Base-by-base conservation (phyloP, 495 filamentous ascomycete genomes). In the Letharia columbiana region DNA sequence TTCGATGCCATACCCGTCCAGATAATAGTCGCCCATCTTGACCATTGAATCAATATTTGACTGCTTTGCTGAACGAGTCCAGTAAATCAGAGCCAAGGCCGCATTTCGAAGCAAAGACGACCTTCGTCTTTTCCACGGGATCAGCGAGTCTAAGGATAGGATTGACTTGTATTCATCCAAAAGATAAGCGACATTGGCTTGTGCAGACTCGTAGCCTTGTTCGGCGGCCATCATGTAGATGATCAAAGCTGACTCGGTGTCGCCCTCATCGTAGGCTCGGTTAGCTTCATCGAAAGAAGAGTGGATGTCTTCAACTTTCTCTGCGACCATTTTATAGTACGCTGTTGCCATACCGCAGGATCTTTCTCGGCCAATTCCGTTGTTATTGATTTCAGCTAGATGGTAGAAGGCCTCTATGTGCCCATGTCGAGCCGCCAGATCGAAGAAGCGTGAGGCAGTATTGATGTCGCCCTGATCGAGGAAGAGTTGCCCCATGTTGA, bases 21-120 rank as follows among this genome's bases (percentile, higher is more conserved):
- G 81, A 72, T 98, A 98, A 74, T 97, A 98, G 75, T 99, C 94
- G 39, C 94, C 94, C 91, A 98, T 96, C 76, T 98, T 99, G 47
- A 99, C 88, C 68, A 96, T 77, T 0, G 91, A 91, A 76, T 99
- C 94, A 62, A 95, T 89, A 70, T 98, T 99, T 20, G 84, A 81
- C 74, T 99, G 94, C 71, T 92, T 92, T 1, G 94, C 90, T 6
- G 93, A 96, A 42, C 94, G 88, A 6, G 94, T 97, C 93, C 93
- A 99, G 77, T 95, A 94, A 41, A 96, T 90, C 60, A 99, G 79
- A 3, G 94, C 93, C 1, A 97, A 81, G 0, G 83, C 78, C 0
- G 90, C 82, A 73, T 96, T 91, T 60, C 82, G 79, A 23, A 92
- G 81, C 23, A 91, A 74, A 11, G 78, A 73, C 9, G 82, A 74